Evolutionary conservation across 192 early-diverging fungal genomes (phyloP).

Genomic region (Coemansia sp.): DNA sequence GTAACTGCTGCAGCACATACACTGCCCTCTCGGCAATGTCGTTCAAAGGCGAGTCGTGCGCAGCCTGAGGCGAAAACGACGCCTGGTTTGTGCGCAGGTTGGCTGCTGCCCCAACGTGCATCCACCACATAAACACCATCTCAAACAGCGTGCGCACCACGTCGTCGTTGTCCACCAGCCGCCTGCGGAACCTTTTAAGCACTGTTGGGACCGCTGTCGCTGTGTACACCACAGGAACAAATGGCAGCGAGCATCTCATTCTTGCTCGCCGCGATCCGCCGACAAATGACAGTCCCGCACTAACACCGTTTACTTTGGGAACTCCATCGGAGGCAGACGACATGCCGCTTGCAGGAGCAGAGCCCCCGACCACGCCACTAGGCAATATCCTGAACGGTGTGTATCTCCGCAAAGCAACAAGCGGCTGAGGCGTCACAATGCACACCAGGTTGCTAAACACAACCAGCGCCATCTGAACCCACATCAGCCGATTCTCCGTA

Average conservation of each 20-base stretch:
- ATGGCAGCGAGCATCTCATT: constrained; percentile 38
- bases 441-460: constrained; percentile 43
- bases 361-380: constrained; percentile 10
- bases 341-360: constrained; percentile 7
- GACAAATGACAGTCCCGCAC: not conserved
- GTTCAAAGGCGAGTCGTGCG: constrained; percentile 32
- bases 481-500: constrained; percentile 38
- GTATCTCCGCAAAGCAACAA: constrained; percentile 33
- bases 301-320: not conserved
- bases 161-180: constrained; percentile 17
- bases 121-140: constrained; percentile 41
- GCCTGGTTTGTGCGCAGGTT: constrained; percentile 13
- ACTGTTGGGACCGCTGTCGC: constrained; percentile 24
- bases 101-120: constrained; percentile 18
- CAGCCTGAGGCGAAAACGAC: constrained; percentile 9
- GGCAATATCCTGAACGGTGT: constrained; percentile 26
- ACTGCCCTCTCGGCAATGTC: constrained; percentile 52
- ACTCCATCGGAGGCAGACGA: not conserved
- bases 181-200: constrained; percentile 29
- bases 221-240: constrained; percentile 26
- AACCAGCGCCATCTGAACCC: constrained; percentile 48
- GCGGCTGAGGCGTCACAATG: constrained; percentile 30
- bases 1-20: constrained; percentile 46
- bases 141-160: constrained; percentile 48
- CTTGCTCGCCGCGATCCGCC: constrained; percentile 10